A percentile compares a stretch with the other conserved stretches of the same genome.
These are phyloP conservation scores for Annulohypoxylon maeteangense DNA, from an alignment of 495 filamentous ascomycete genomes.

Conservation along the genomic window DNA sequence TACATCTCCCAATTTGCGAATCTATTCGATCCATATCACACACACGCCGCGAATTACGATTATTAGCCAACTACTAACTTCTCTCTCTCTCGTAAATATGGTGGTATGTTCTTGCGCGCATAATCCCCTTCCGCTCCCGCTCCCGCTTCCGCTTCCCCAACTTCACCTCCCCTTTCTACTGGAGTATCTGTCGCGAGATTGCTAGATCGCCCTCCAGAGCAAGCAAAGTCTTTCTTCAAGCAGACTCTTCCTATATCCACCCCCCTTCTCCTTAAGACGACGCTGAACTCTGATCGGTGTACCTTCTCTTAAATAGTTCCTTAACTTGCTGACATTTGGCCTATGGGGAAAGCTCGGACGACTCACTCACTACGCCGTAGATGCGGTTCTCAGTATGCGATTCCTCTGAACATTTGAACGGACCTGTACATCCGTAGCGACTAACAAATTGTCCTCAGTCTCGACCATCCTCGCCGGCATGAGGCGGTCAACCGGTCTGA, in stretches of 20 bases:
- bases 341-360: constrained; percentile 84
- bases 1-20: background rate
- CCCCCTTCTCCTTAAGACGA: constrained; percentile 18
- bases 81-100: constrained; percentile 27
- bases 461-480: constrained; percentile 96
- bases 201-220: background rate
- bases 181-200: background rate
- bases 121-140: constrained; percentile 11
- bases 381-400: constrained; percentile 86
- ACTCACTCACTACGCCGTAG: constrained; percentile 93
- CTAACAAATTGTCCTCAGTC: constrained; percentile 64
- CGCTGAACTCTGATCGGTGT: constrained; percentile 42
- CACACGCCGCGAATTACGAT: constrained; percentile 4
- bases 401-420: background rate
- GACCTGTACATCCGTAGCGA: background rate
- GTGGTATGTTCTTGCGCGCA: constrained; percentile 40
- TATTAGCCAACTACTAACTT: background rate
- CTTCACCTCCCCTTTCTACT: constrained; percentile 3
- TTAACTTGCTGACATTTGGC: constrained; percentile 70
- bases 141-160: background rate
- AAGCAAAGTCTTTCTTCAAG: background rate
- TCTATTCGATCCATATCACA: constrained; percentile 7
- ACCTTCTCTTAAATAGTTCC: constrained; percentile 56
- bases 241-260: background rate
- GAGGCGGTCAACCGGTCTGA: constrained; percentile 94